A percentile compares a stretch with the other conserved stretches of the same genome.
These are phyloP conservation scores for Boletus rubescentipes DNA, from an alignment of 768 basidiomycete genomes.

Conservation along the genomic window DNA sequence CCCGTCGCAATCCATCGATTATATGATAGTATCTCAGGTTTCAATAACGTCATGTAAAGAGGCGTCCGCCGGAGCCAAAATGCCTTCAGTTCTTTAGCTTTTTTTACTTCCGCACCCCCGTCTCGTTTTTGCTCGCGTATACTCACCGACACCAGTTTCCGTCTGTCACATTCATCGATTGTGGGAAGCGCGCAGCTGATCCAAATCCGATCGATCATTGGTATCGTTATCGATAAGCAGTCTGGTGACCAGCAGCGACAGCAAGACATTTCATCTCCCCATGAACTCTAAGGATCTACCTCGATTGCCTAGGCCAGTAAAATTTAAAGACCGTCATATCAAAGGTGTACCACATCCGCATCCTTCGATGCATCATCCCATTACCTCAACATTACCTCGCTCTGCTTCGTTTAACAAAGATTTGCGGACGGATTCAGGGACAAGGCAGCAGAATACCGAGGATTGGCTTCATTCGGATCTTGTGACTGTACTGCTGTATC, in stretches of 20 bases:
- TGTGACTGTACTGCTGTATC: neutral
- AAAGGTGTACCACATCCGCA: neutral
- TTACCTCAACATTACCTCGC: neutral
- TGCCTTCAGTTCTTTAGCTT: too few relatives aligned
- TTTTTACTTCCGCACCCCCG: too few relatives aligned
- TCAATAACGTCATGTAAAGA: too few relatives aligned
- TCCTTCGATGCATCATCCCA: neutral
- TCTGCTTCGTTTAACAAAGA: slow-evolving; percentile 8
- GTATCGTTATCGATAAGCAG: too few relatives aligned
- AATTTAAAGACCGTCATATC: neutral
- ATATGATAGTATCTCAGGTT: too few relatives aligned
- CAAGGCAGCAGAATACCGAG: slow-evolving; percentile 6
- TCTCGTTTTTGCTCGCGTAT: too few relatives aligned
- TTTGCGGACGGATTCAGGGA: neutral
- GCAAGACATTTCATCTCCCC: neutral
- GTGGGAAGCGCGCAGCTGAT: neutral
- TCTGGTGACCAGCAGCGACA: too few relatives aligned
- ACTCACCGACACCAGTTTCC: too few relatives aligned
- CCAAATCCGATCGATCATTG: neutral
- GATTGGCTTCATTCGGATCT: neutral
- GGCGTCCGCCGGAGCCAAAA: too few relatives aligned
- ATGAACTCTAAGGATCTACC: neutral
- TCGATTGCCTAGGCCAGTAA: neutral
- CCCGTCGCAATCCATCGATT: too few relatives aligned
- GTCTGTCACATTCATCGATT: too few relatives aligned